A percentile compares a stretch with the other conserved stretches of the same genome.
Evolutionary conservation across 176 grass and related monocot species (phyloP).

Genomic region (Rhipidocladum racemiflorum): DNA sequence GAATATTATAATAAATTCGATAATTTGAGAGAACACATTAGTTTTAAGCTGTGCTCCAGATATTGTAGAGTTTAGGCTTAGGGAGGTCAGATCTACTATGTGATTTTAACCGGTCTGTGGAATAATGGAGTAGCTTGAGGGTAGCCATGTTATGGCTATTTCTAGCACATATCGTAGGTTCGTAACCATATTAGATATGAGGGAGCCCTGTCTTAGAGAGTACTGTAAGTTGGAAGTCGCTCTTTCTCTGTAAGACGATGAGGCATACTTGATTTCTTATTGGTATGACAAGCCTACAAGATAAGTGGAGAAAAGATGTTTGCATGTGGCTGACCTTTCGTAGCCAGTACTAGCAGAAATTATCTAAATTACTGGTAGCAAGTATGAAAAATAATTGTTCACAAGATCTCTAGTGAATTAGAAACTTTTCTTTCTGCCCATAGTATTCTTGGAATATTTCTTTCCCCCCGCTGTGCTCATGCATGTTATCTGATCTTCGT

Average conservation of each 20-base stretch:
- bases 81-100: neutral
- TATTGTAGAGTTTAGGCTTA: neutral
- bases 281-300: neutral
- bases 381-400: neutral
- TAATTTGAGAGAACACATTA: neutral
- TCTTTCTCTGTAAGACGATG: neutral
- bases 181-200: neutral
- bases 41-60: neutral
- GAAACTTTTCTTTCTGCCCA: neutral
- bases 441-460: neutral
- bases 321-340: neutral
- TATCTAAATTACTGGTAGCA: neutral
- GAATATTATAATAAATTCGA: neutral
- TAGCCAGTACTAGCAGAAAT: neutral
- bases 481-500: neutral
- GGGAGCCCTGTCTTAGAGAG: neutral
- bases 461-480: neutral
- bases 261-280: conserved; percentile 10
- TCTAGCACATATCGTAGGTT: neutral
- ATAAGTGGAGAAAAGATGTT: conserved; percentile 2
- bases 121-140: neutral
- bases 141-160: neutral
- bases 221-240: neutral
- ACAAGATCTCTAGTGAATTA: neutral
- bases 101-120: neutral